A percentile compares a stretch with the other conserved stretches of the same genome.
These are phyloP conservation scores for Irpex rosettiformis DNA, from an alignment of 1,284 basidiomycete genomes.

Conservation along the genomic window DNA sequence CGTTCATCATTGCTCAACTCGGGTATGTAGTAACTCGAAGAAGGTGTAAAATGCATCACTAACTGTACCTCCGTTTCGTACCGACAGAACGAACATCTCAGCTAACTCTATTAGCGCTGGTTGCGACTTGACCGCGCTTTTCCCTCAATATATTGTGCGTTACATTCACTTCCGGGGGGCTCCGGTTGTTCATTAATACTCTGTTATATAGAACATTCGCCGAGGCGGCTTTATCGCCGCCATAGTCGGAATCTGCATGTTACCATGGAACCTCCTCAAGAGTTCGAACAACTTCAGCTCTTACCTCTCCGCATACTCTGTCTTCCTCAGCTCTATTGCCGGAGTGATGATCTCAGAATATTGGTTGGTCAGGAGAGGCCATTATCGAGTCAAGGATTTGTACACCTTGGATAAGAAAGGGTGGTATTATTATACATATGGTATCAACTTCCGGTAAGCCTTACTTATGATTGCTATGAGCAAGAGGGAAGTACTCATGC, in stretches of 20 bases:
- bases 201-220: constrained; percentile 62
- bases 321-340: constrained; percentile 79
- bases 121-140: constrained; percentile 79
- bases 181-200: constrained; percentile 5
- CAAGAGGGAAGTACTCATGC: too few species aligned
- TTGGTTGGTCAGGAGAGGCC: constrained; percentile 73
- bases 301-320: constrained; percentile 82
- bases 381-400: constrained; percentile 70
- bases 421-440: constrained; percentile 77
- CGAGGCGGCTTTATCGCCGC: constrained; percentile 80
- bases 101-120: constrained; percentile 86
- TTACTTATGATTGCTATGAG: constrained; percentile 1
- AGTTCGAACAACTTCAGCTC: constrained; percentile 76
- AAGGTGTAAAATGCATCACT: neutral
- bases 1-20: constrained; percentile 75
- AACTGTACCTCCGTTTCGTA: neutral
- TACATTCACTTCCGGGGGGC: neutral
- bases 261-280: constrained; percentile 80
- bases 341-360: constrained; percentile 87
- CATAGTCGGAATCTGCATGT: constrained; percentile 70
- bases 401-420: constrained; percentile 56
- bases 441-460: constrained; percentile 70
- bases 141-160: constrained; percentile 73
- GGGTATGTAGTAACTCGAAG: constrained; percentile 8
- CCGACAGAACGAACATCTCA: constrained; percentile 66